A percentile compares a stretch with the other conserved stretches of the same genome.
These are phyloP conservation scores for Pisolithus albus DNA, from an alignment of 768 basidiomycete genomes.

Conservation along the genomic window DNA sequence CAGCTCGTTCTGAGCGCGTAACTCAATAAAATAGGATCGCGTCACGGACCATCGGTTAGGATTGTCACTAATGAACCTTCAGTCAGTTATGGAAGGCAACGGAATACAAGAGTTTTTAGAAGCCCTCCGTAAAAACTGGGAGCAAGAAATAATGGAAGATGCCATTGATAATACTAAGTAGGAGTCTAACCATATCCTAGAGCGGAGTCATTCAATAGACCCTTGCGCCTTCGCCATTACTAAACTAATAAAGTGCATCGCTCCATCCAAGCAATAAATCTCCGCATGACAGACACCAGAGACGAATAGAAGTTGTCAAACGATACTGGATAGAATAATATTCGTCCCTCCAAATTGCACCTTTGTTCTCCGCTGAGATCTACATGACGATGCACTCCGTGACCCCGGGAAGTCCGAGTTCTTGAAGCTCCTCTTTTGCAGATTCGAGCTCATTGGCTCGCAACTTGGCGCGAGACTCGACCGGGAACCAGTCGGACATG, in stretches of 20 bases:
- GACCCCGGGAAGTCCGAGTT: slow-evolving; percentile 44
- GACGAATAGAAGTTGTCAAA: no score
- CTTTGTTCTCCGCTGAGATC: neutral
- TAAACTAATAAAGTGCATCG: neutral
- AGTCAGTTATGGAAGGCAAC: slow-evolving; percentile 60
- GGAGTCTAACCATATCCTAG: slow-evolving; percentile 3
- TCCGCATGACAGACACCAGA: no score
- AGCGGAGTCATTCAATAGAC: no score
- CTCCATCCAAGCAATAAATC: no score
- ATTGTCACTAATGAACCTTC: slow-evolving; percentile 62
- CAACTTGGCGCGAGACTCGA: slow-evolving; percentile 69
- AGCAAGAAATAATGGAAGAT: slow-evolving; percentile 51
- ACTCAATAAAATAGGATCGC: slow-evolving; percentile 59
- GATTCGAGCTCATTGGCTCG: slow-evolving; percentile 73
- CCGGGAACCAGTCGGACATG: slow-evolving; percentile 90
- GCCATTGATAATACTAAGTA: slow-evolving; percentile 28
- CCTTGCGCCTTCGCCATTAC: neutral
- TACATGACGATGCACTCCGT: slow-evolving; percentile 39
- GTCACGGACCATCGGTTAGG: slow-evolving; percentile 91
- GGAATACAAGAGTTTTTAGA: slow-evolving; percentile 52
- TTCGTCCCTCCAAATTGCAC: neutral
- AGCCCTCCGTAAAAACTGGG: slow-evolving; percentile 49
- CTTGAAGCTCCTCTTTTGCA: slow-evolving; percentile 57
- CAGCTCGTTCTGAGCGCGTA: neutral
- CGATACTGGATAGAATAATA: neutral